Base-by-base conservation (phyloP, 1,284 basidiomycete species). In the Apiotrichum veenhuisii region DNA sequence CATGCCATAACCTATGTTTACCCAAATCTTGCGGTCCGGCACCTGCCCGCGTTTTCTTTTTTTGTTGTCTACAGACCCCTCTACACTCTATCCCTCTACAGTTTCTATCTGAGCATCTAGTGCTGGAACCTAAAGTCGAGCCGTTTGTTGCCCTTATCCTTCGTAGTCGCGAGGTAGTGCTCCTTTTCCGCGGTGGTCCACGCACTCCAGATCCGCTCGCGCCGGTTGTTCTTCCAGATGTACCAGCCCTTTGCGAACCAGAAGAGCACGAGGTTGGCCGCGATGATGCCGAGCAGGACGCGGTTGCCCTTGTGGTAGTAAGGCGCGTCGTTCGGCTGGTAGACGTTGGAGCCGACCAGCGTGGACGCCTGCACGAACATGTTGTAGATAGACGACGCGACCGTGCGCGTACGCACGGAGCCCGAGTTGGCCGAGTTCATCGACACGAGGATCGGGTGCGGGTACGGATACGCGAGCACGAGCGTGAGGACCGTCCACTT, bases 331-430 rank as follows among this genome's bases (percentile, higher is more conserved):
- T 33, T 46, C 5, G 66, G 53, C 48, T 69, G 68, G 53, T 73
- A 73, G 23, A 73, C 55, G 56, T 73, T 73, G 27, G 64, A 61
- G 12, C 64, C 66, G n/a, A 71, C 55, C n/a, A 73, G 58, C 5
- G 65, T 63, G 10, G 58, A 58, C 15, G 63, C 61, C 54, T 73
- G 71, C 12, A 71, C 70, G 18, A 59, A 54, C 66, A 71, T 71
- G 64, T 73, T 73, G 64, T 73, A 71, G 2, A 71, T 45, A 0
- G 64, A 66, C 40, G 62, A 62, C 0, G 68, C 63, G 51, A 68
- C 49, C 56, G 70, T 67, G 67, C 65, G 37, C 67, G 71, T 71
- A 30, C 70, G 58, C 2, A 66, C 71, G 3, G 64, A 64, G 26
- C 69, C 68, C 1, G 68, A 54, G 52, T 72, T 72, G 45, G 55